Conservation (phyloP, 2,329 filamentous ascomycete genomes). For the Fusarium sp. region DNA sequence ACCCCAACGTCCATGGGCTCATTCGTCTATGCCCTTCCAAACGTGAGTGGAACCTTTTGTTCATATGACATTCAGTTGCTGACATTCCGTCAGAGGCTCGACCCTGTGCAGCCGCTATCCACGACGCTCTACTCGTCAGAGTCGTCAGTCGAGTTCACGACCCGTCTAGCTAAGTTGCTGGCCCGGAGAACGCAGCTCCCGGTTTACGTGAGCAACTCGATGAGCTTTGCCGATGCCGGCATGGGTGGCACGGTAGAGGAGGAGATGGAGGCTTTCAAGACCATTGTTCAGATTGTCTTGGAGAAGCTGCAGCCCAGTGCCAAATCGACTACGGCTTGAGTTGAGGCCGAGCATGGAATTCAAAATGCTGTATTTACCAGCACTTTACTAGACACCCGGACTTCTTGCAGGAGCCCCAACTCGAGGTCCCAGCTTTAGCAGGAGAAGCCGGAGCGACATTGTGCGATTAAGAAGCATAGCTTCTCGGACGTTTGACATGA, state of each 20-base stretch:
- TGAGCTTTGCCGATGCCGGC: slow-evolving; percentile 78
- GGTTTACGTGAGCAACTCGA: slow-evolving; percentile 91
- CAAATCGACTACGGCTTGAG: slow-evolving; percentile 10
- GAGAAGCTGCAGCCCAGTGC: slow-evolving; percentile 42
- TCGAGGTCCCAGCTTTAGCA: too few species aligned
- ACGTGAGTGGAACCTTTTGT: slow-evolving; percentile 67
- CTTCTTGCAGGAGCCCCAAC: not conserved
- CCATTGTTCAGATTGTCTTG: slow-evolving; percentile 76
- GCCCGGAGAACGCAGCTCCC: slow-evolving; percentile 79
- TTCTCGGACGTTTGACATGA: not conserved
- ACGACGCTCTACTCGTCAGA: slow-evolving; percentile 84
- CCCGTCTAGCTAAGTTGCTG: slow-evolving; percentile 84
- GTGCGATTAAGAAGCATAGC: too few species aligned
- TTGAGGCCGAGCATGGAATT: not conserved
- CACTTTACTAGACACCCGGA: not conserved
- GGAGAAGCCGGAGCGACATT: too few species aligned
- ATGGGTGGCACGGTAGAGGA: slow-evolving; percentile 88
- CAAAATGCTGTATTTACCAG: not conserved
- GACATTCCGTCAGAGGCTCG: slow-evolving; percentile 57
- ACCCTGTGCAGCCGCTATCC: slow-evolving; percentile 73
- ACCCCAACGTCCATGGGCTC: slow-evolving; percentile 76
- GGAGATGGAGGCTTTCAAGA: slow-evolving; percentile 89
- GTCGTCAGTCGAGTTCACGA: slow-evolving; percentile 86
- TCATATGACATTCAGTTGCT: slow-evolving; percentile 17
- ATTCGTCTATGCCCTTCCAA: slow-evolving; percentile 93